Percentiles rank a stretch among this genome's conserved stretches.
Evolutionary conservation across 2,329 filamentous ascomycete species (phyloP).

Genomic region (Colletotrichum lentis): DNA sequence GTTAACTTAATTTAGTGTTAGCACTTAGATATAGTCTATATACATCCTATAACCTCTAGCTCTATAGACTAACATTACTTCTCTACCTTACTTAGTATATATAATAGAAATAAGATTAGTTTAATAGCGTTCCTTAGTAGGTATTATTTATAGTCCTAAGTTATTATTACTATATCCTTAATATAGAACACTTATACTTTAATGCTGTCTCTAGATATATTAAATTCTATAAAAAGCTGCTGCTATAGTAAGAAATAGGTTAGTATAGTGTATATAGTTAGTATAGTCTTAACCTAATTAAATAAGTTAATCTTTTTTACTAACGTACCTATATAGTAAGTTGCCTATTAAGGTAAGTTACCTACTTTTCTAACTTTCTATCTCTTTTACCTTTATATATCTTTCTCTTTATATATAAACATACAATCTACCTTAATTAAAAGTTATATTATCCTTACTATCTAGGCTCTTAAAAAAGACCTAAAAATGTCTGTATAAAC

Average conservation of each 20-base stretch:
- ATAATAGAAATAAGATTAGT: background rate
- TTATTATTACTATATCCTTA: background rate
- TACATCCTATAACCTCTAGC: background rate
- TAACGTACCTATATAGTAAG: too few species aligned
- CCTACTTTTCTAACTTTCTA: too few species aligned
- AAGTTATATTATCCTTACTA: too few species aligned
- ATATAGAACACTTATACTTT: background rate
- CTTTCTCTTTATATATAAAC: too few species aligned
- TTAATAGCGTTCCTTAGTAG: background rate
- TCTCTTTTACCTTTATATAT: too few species aligned
- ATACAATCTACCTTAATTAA: too few species aligned
- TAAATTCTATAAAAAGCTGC: too few species aligned
- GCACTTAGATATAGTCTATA: background rate
- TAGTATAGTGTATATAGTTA: too few species aligned
- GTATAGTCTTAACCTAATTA: background rate
- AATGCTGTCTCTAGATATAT: background rate
- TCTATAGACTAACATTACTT: background rate
- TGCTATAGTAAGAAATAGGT: too few species aligned
- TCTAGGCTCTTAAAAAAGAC: too few species aligned
- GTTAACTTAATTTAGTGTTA: background rate
- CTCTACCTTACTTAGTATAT: background rate
- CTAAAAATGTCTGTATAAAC: too few species aligned
- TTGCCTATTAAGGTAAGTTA: too few species aligned
- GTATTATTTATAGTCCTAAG: background rate
- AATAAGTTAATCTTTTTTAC: background rate